phyloP scores from a whole-genome alignment of 2,329 filamentous ascomycete genomes.

The Zalaria sp. region DNA sequence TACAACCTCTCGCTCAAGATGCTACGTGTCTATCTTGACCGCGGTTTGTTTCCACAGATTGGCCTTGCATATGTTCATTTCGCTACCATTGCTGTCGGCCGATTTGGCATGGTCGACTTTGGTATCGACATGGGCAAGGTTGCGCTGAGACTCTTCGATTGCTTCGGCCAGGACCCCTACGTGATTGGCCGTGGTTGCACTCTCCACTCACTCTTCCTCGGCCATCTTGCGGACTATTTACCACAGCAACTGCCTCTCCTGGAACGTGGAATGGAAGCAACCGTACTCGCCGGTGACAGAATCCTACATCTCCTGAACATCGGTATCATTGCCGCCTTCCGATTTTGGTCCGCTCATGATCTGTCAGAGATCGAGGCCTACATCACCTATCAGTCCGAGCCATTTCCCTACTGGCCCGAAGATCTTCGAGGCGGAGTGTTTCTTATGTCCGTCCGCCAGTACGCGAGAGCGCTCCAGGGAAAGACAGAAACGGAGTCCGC shows the following conservation, averaged over 20 bases:
- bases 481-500: constrained; percentile 46
- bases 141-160: constrained; percentile 50
- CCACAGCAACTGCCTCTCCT: constrained; percentile 43
- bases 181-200: constrained; percentile 56
- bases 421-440: constrained; percentile 60
- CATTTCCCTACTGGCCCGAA: constrained; percentile 56
- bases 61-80: constrained; percentile 55
- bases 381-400: constrained; percentile 58
- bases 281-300: constrained; percentile 53
- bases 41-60: constrained; percentile 54
- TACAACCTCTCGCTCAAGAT: constrained; percentile 57
- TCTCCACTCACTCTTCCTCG: constrained; percentile 54
- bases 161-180: constrained; percentile 46
- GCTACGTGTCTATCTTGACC: constrained; percentile 48
- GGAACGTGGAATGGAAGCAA: constrained; percentile 52
- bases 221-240: constrained; percentile 54
- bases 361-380: constrained; percentile 55
- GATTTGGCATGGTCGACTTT: constrained; percentile 58
- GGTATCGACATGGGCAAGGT: constrained; percentile 51
- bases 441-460: constrained; percentile 51
- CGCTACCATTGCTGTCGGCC: constrained; percentile 50
- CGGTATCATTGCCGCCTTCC: constrained; percentile 51
- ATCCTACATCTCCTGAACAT: constrained; percentile 59
- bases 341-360: constrained; percentile 57
- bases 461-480: constrained; percentile 56